These are phyloP conservation scores for Scedosporium boydii DNA, from an alignment of 2,329 filamentous ascomycete genomes.

Conservation along the genomic window DNA sequence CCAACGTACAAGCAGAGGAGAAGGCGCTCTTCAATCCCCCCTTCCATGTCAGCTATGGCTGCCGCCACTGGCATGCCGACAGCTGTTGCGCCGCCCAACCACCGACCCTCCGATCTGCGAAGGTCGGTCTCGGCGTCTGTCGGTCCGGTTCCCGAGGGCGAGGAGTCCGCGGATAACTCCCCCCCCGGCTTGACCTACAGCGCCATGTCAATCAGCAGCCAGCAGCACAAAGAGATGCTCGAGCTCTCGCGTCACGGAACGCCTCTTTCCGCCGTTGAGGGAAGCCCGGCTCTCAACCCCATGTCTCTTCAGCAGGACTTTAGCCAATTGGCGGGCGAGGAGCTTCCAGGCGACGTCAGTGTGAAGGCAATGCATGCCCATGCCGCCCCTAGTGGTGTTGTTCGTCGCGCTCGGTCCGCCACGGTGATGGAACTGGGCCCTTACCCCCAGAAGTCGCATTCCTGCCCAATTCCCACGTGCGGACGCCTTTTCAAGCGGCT, in stretches of 20 bases:
- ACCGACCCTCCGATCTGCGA: conserved; percentile 82
- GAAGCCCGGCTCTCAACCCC: conserved; percentile 65
- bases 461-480: conserved; percentile 97
- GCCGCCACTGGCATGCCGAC: conserved; percentile 48
- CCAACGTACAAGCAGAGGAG: conserved; percentile 97
- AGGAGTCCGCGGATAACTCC: conserved; percentile 70
- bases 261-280: conserved; percentile 76
- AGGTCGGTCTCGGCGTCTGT: conserved; percentile 85
- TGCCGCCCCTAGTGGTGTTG: conserved; percentile 57
- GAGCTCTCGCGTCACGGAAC: conserved; percentile 85
- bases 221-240: conserved; percentile 69
- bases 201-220: conserved; percentile 51
- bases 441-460: conserved; percentile 96
- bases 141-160: conserved; percentile 68
- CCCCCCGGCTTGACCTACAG: conserved; percentile 68
- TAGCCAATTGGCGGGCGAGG: conserved; percentile 51
- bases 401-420: conserved; percentile 83
- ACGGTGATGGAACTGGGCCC: conserved; percentile 95
- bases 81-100: conserved; percentile 48
- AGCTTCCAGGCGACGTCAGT: conserved; percentile 41
- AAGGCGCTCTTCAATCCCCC: conserved; percentile 85
- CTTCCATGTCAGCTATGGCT: conserved; percentile 60
- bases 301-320: conserved; percentile 64
- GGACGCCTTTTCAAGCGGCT: conserved; percentile 96
- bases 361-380: conserved; percentile 43